Base-by-base conservation (phyloP, 2,329 filamentous ascomycete genomes). In the Trichoderma oligosporum region DNA sequence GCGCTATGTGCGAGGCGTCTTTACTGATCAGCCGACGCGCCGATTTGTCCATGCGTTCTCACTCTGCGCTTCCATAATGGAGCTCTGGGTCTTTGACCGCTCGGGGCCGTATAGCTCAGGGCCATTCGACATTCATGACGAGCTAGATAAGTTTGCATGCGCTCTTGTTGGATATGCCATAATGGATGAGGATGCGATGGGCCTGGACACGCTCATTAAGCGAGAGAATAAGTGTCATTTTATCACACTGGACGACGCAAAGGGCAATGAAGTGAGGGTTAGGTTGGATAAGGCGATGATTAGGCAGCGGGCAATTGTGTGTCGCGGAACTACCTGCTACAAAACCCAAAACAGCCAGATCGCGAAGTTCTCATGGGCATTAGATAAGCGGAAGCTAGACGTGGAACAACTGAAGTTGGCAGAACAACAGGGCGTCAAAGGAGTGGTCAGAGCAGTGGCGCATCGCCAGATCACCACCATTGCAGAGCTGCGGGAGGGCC, bases 71-170 rank as follows among this genome's bases (percentile, higher is more conserved):
- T 60, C 60, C 0, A 60, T 33, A 18, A 60, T 65, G 51, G 64
- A 67, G 51, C 49, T 65, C 12, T 64, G 61, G 62, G 39, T 67
- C 6, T 67, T 66, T 4, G 60, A 63, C 45, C 59, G 64, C 2
- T 61, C 62, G 9, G 65, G 65, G 1, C 3, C 44, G 11, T 61
- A 61, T 36, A 61, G 60, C 45, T 61, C 60, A 4, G 60, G 60
- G 7, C 42, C 33, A 22, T 60, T 63, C 35, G 39, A 63, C 24
- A 61, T 62, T 35, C 57, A 64, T 41, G 31, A 56, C 1, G 58
- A 64, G 33, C 60, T 58, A 16, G 57, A 55, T 9, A 61, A 59
- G 38, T 48, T 62, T 55, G 63, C 62, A 20, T 48, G 57, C 12
- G 60, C 61, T 44, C 33, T 63, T 56, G 57, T 63, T 38, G 61